Conservation (phyloP, 2,329 filamentous ascomycete species). For the Sporothrix protearum region DNA sequence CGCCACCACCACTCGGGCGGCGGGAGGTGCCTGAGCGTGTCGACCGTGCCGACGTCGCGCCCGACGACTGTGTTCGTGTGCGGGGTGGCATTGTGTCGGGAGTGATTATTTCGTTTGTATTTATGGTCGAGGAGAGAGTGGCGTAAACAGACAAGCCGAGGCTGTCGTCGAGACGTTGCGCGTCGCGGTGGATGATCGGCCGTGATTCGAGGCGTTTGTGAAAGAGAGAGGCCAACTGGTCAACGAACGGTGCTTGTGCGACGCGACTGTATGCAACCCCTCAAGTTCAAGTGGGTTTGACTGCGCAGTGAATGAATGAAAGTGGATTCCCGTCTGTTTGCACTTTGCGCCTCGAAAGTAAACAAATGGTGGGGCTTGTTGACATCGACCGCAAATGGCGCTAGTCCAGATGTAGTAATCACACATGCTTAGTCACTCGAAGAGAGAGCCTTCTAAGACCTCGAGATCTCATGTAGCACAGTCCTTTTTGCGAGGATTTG, state of each 20-base stretch:
- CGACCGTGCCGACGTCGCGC: slow-evolving; percentile 24
- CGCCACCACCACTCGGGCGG: slow-evolving; percentile 12
- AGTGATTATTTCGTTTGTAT: neutral
- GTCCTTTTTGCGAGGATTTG: neutral
- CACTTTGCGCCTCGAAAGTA: neutral
- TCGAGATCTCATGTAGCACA: neutral
- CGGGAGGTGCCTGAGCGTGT: slow-evolving; percentile 18
- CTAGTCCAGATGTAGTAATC: neutral
- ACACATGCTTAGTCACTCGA: neutral
- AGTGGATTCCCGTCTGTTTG: neutral
- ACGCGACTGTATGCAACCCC: neutral
- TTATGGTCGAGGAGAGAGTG: too few species aligned
- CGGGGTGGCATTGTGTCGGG: slow-evolving; percentile 17
- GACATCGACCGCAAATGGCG: neutral
- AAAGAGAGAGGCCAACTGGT: neutral
- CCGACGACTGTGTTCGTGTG: slow-evolving; percentile 19
- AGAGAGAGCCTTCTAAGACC: neutral
- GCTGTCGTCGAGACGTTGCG: neutral
- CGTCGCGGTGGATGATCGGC: neutral
- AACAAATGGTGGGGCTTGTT: slow-evolving; percentile 13
- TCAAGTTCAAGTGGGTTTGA: neutral
- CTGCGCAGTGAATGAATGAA: neutral
- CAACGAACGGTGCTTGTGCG: neutral
- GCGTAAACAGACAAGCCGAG: too few species aligned
- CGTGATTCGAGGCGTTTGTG: neutral